Evolutionary conservation across 768 basidiomycete genomes (phyloP).

Genomic region (Termitomyces titanicus): DNA sequence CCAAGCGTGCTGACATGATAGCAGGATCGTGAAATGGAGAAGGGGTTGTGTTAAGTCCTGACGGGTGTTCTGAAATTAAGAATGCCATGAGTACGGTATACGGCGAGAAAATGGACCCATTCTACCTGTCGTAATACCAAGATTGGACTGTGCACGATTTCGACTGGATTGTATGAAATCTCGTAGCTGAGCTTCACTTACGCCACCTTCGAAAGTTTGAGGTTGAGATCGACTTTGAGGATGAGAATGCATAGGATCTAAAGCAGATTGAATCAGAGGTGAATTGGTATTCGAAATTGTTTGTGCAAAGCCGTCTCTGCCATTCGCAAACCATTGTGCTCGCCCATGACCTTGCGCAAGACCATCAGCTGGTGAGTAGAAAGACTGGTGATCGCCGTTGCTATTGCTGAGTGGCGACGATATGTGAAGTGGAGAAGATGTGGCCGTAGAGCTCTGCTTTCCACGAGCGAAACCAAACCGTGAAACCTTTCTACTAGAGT

Average conservation of each 20-base stretch:
- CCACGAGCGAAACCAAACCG: conserved; percentile 81
- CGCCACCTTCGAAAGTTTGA: conserved; percentile 49
- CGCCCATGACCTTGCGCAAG: conserved; percentile 29
- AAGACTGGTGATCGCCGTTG: conserved; percentile 45
- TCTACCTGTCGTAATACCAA: conserved; percentile 12
- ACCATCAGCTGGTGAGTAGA: conserved; percentile 36
- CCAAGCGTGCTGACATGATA: conserved; percentile 74
- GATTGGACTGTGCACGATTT: conserved; percentile 41
- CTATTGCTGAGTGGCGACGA: conserved; percentile 49
- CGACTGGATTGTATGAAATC: conserved; percentile 73
- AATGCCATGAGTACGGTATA: background rate
- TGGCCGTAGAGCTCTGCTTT: conserved; percentile 51
- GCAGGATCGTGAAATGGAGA: conserved; percentile 71
- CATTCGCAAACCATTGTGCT: conserved; percentile 38
- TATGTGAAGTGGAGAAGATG: conserved; percentile 58
- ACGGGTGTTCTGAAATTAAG: conserved; percentile 8
- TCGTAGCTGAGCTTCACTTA: conserved; percentile 76
- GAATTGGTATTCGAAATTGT: conserved; percentile 32
- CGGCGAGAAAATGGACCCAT: conserved; percentile 15
- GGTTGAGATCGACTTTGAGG: conserved; percentile 50
- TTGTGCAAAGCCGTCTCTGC: conserved; percentile 40
- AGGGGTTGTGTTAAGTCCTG: conserved; percentile 17
- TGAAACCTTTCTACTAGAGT: conserved; percentile 63
- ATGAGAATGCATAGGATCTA: conserved; percentile 34
- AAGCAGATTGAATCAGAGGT: conserved; percentile 44